Conservation (phyloP, 2,329 filamentous ascomycete genomes). For the Thelonectria olida region DNA sequence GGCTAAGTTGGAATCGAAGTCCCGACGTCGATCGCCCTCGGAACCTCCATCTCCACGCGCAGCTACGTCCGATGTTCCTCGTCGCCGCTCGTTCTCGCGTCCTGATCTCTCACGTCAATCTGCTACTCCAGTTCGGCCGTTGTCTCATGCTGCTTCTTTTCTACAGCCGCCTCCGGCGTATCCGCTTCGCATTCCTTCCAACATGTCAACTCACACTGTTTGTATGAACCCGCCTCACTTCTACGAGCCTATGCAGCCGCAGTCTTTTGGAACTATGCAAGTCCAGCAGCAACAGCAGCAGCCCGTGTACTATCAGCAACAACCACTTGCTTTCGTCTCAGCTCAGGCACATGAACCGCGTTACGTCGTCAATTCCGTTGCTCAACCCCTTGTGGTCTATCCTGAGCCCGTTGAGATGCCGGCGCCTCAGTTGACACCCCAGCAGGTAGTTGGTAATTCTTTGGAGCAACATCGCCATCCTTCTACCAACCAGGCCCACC, state of each 20-base stretch:
- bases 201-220: constrained; percentile 24
- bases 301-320: constrained; percentile 32
- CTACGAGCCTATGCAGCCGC: constrained; percentile 22
- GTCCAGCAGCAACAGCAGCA: constrained; percentile 31
- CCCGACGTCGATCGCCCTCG: background rate
- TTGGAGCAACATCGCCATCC: background rate
- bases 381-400: constrained; percentile 6
- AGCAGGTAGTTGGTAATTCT: background rate
- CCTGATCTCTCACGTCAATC: constrained; percentile 13
- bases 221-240: constrained; percentile 28
- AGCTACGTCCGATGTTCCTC: background rate
- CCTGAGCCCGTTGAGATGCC: background rate
- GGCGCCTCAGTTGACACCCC: background rate
- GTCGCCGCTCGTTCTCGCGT: constrained; percentile 18
- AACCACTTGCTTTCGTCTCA: constrained; percentile 29
- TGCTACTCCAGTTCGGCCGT: too few species aligned
- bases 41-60: background rate
- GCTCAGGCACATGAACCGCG: constrained; percentile 23
- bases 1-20: background rate
- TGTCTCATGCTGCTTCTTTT: constrained; percentile 21
- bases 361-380: constrained; percentile 7
- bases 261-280: constrained; percentile 20
- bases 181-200: constrained; percentile 26
- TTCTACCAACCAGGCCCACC: background rate
- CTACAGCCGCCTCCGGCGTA: constrained; percentile 34